Percentiles rank a stretch among this genome's conserved stretches.
phyloP scores from a whole-genome alignment of 2,329 filamentous ascomycete species.

The Xylariaceae sp. region DNA sequence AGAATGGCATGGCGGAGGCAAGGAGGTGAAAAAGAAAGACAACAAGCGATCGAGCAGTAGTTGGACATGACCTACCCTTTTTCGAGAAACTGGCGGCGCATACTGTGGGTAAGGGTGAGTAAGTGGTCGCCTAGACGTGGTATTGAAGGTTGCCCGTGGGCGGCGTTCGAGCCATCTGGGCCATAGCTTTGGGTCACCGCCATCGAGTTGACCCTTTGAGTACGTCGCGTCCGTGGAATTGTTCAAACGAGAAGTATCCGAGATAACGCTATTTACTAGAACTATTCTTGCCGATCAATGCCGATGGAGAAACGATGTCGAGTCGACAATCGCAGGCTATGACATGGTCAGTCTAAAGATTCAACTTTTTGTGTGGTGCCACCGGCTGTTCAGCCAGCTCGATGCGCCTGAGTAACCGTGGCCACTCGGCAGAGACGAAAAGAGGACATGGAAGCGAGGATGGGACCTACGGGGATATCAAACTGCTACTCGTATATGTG shows the following conservation, averaged over 20 bases:
- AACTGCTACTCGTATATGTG: not conserved
- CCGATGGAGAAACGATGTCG: not conserved
- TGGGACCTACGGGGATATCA: not conserved
- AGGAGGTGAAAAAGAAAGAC: not conserved
- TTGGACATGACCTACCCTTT: constrained; percentile 8
- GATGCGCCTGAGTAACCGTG: not conserved
- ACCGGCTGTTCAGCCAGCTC: too few species aligned
- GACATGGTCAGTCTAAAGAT: not conserved
- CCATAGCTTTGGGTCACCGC: constrained; percentile 17
- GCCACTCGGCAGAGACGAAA: not conserved
- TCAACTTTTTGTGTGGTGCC: too few species aligned
- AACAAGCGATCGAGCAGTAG: not conserved
- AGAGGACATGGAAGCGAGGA: not conserved
- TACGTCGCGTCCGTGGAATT: too few species aligned
- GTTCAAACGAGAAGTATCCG: too few species aligned
- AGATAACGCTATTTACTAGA: too few species aligned
- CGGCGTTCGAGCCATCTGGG: constrained; percentile 22
- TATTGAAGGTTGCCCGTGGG: constrained; percentile 18
- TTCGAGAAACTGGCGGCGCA: not conserved
- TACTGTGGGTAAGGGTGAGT: constrained; percentile 2
- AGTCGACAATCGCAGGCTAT: constrained; percentile 1
- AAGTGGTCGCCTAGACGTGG: constrained; percentile 27
- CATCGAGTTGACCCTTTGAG: constrained; percentile 3
- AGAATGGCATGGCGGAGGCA: not conserved
- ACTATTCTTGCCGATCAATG: not conserved